Base-by-base conservation (phyloP, 352 stramenopile species). In the Phytophthora pseudosyringae region DNA sequence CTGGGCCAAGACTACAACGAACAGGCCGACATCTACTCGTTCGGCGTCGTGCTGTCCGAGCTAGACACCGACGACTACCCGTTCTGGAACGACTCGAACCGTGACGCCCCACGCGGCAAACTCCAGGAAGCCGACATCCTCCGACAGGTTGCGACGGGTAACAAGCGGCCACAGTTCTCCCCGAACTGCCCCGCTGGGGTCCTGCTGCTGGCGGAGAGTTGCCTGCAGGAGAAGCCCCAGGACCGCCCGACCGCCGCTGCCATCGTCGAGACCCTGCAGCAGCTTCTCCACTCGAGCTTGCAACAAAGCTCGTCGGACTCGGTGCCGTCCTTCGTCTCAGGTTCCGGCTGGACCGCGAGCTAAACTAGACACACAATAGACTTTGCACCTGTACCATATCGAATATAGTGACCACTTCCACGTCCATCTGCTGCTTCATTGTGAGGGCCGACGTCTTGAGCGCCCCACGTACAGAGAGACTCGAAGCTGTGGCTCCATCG, bases 61-160 rank as follows among this genome's bases (percentile, higher is more conserved):
- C 73, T 83, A 54, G 74, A 82, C 55, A 79, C 74, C 0, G 62
- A 73, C 16, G 71, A 76, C 44, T 76, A 76, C 13, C 71, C 71
- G 45, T 80, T 67, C 38, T 75, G 67, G 67, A 79, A 79, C 63
- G 58, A 68, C 26, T 26, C 33, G 7, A 79, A 73, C 50, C 53
- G 44, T 13, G 59, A 61, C 35, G 25, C 7, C 5, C 40, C 52
- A 12, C 57, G 68, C 8, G 64, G 66, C 25, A 78, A 78, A 55
- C 25, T 76, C 7, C 60, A 78, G 38, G 64, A 81, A 59, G 69
- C 59, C 16, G 69, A 75, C 16, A 81, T 81, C 35, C 28, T 78
- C 25, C 44, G 53, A 3, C 47, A 68, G 54, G 66, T 78, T n/a
- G 69, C 73, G n/a, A 48, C 31, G 4, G 69, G 73, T 15, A 57